phyloP scores from a whole-genome alignment of 2,329 filamentous ascomycete species.

The Diaporthe australafricana region DNA sequence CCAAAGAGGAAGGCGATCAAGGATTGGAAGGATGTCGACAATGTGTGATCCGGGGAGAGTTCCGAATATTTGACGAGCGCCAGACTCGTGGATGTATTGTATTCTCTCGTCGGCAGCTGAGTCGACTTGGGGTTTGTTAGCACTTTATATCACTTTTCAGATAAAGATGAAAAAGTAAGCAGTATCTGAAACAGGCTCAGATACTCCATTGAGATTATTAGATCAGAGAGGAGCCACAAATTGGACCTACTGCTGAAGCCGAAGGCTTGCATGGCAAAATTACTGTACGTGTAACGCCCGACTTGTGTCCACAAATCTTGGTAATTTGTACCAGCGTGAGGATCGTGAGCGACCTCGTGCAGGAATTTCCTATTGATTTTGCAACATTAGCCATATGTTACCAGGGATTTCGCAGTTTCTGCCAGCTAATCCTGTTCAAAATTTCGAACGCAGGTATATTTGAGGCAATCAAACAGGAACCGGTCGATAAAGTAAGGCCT shows the following conservation, averaged over 20 bases:
- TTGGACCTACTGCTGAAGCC: constrained; percentile 1
- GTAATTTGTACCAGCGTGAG: constrained; percentile 11
- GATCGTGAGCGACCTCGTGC: constrained; percentile 5
- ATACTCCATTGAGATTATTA: not conserved
- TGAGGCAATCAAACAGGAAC: too few relatives aligned
- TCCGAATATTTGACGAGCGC: constrained; percentile 11
- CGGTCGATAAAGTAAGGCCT: too few relatives aligned
- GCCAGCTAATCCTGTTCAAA: too few relatives aligned
- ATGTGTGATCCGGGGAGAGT: constrained; percentile 7
- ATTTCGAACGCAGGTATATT: too few relatives aligned
- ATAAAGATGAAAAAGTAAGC: not conserved
- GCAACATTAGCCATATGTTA: not conserved
- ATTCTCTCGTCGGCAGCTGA: constrained; percentile 1
- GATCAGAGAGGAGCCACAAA: not conserved
- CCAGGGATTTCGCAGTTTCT: not conserved
- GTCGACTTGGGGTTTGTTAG: not conserved
- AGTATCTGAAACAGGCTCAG: not conserved
- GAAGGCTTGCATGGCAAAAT: constrained; percentile 13
- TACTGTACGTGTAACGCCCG: constrained; percentile 7
- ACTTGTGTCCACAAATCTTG: constrained; percentile 12
- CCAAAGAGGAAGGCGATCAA: not conserved
- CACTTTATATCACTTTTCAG: too few relatives aligned
- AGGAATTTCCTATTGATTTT: not conserved
- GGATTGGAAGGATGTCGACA: not conserved
- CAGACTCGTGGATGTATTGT: constrained; percentile 8